Evolutionary conservation across 305 asterid species (phyloP), one percentile per base, ranked within the genome.

Genomic region (Solanum chacoense): DNA sequence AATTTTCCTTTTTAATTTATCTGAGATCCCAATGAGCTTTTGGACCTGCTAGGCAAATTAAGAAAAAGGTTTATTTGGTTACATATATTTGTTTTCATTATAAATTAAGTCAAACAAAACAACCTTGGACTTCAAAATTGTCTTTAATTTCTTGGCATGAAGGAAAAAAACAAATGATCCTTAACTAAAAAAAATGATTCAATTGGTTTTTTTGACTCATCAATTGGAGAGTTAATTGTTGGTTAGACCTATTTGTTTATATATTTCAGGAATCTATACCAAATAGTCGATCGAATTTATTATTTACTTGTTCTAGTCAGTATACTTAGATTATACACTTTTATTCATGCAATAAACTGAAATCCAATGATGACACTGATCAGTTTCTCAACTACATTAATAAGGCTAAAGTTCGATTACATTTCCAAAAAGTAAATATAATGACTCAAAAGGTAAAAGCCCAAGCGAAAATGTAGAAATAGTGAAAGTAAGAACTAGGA

Each of bases 21-120:
- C 29, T n/a, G 73, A 93, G 89, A 93, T 89, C 45, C 92, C 96
- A 87, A 94, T 88, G 89, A 89, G n/a, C 28, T 18, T 85, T 55
- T 32, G 87, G 88, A 78, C 55, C 16, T 26, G 90, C 85, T 83
- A 83, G 87, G 87, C 73, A 83, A 80, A 59, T 87, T 55, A 91
- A 88, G 28, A 42, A 80, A 45, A 31, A 86, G 80, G 87, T 77
- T 88, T 91, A 76, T 91, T 88, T 88, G 92, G 69, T 90, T 77
- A 65, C 94, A 63, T 88, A 80, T 83, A 84, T 91, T 87, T 92
- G 90, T 85, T 88, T 38, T 13, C 4, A 83, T 31, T 50, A 55
- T 7, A 31, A 50, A 50, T 31, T 38, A 71, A 90, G 34, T 55
- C 37, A 20, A 89, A 88, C 87, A 32, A 84, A 90, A 80, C 79